Evolutionary conservation across 75 land plant genomes (phyloP).

Genomic region (Larix kaempferi): DNA sequence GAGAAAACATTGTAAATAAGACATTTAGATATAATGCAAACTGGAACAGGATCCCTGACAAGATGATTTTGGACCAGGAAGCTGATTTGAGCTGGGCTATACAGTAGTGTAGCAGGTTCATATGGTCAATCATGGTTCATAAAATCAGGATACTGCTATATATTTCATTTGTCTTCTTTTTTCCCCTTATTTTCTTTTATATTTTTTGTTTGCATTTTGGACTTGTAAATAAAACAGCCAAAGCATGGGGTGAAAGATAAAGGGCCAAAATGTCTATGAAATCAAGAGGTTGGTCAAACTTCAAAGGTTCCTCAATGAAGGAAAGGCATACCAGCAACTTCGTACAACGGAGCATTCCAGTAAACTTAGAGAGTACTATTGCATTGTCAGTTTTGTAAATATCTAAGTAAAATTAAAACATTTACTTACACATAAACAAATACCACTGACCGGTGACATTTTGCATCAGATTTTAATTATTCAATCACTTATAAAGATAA

Average conservation of each 20-base stretch:
- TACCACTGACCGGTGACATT: neutral
- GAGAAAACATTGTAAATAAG: neutral
- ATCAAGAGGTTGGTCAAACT: neutral
- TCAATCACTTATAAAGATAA: neutral
- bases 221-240: neutral
- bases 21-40: neutral
- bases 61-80: neutral
- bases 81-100: neutral
- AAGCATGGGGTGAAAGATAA: neutral
- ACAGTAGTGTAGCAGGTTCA: neutral
- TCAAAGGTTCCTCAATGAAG: neutral
- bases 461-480: neutral
- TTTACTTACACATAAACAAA: too few relatives aligned
- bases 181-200: too few relatives aligned
- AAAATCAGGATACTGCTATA: too few relatives aligned
- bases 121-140: neutral
- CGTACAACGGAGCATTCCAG: neutral
- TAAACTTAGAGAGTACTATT: too few relatives aligned
- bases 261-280: neutral
- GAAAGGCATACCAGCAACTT: neutral
- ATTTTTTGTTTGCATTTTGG: too few relatives aligned
- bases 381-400: too few relatives aligned
- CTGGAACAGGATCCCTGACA: neutral
- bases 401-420: too few relatives aligned
- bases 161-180: too few relatives aligned